Evolutionary conservation across 208 protist species (phyloP).

Genomic region (Angomonas deanei): DNA sequence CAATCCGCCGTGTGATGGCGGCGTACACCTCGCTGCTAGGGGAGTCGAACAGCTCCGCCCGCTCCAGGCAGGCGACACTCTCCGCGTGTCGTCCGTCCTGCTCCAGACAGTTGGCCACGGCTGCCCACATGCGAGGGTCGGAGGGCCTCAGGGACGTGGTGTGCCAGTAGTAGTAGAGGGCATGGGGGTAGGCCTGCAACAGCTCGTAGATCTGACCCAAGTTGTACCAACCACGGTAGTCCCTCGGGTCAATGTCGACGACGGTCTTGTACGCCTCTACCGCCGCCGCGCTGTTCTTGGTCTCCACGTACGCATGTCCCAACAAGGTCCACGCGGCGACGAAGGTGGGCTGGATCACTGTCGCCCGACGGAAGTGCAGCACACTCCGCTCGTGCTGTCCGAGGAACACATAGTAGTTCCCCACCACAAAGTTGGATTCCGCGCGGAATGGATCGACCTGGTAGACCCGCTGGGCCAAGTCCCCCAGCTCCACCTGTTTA

Average conservation of each 20-base stretch:
- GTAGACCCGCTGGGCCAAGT: conserved; percentile 91
- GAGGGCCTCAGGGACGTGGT: conserved; percentile 89
- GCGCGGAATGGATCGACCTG: conserved; percentile 92
- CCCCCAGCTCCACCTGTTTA: conserved; percentile 79
- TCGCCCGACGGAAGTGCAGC: conserved; percentile 91
- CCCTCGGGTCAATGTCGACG: conserved; percentile 88
- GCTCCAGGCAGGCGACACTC: conserved; percentile 70
- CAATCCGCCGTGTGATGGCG: conserved; percentile 56
- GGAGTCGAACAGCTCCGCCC: conserved; percentile 60
- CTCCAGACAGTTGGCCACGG: conserved; percentile 75
- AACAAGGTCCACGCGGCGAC: conserved; percentile 95
- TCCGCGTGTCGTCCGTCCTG: conserved; percentile 62
- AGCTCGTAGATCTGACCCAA: conserved; percentile 97
- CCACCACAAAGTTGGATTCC: conserved; percentile 96
- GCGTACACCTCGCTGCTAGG: conserved; percentile 41
- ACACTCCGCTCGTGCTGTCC: conserved; percentile 94
- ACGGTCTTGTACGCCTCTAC: conserved; percentile 95
- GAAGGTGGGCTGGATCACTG: conserved; percentile 85
- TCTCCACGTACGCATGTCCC: conserved; percentile 96
- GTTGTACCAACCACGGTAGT: conserved; percentile 97
- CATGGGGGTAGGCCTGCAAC: conserved; percentile 92
- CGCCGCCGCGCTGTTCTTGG: conserved; percentile 92
- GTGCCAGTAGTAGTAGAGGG: conserved; percentile 96
- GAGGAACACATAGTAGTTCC: conserved; percentile 96
- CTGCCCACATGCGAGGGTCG: conserved; percentile 93